Conservation (phyloP, 192 early-diverging fungal genomes). For the Backusella tuberculispora region DNA sequence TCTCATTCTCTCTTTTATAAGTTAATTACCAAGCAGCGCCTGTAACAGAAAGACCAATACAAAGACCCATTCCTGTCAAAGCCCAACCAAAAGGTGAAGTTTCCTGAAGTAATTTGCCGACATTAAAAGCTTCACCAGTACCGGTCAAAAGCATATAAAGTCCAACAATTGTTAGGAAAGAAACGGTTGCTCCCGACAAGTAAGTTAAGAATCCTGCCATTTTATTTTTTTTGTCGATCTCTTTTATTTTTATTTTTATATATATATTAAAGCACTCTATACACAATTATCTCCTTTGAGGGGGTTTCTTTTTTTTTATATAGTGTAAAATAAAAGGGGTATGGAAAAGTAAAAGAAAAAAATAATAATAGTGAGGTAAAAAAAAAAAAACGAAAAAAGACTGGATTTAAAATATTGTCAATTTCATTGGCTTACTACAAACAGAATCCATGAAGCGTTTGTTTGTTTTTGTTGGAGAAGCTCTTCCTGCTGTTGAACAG, state of each 20-base stretch:
- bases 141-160: constrained; percentile 88
- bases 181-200: constrained; percentile 31
- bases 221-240: neutral
- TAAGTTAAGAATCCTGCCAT: constrained; percentile 33
- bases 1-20: neutral
- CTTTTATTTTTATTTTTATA: neutral
- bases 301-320: too few species aligned
- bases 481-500: too few species aligned
- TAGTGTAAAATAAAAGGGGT: too few species aligned
- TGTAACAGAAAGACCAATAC: constrained; percentile 87
- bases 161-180: constrained; percentile 53
- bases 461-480: too few species aligned
- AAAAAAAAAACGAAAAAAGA: too few species aligned
- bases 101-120: constrained; percentile 76
- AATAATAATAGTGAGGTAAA: too few species aligned
- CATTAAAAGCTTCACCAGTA: constrained; percentile 85
- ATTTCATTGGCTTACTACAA: too few species aligned
- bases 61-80: constrained; percentile 80
- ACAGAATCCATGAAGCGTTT: too few species aligned
- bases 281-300: too few species aligned
- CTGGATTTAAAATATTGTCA: too few species aligned
- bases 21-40: constrained; percentile 87
- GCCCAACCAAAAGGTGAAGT: constrained; percentile 93
- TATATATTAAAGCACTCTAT: too few species aligned
- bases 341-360: too few species aligned